A percentile compares a stretch with the other conserved stretches of the same genome.
Conservation (phyloP, 176 grass and related monocot species). For the Tuctoria greenei region DNA sequence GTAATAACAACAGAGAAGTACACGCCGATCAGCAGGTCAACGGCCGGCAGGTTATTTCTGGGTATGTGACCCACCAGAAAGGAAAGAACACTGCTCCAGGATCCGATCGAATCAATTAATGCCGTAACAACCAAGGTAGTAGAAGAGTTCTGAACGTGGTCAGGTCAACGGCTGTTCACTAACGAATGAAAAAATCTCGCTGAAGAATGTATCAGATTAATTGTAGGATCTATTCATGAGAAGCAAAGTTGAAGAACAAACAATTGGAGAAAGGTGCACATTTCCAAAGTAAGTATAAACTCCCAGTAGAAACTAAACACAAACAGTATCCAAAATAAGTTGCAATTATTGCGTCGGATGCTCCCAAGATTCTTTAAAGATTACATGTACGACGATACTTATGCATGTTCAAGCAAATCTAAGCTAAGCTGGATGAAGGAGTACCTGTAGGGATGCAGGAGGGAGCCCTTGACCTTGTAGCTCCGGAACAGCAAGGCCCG, state of each 20-base stretch:
- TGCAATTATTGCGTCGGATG: not conserved
- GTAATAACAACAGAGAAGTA: not conserved
- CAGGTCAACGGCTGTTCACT: not conserved
- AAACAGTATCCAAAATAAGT: not conserved
- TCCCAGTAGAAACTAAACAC: not conserved
- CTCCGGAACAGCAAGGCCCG: conserved; percentile 42
- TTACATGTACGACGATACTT: not conserved
- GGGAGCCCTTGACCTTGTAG: conserved; percentile 44
- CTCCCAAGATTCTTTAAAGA: not conserved
- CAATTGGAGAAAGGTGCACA: not conserved
- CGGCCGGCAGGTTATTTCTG: not conserved
- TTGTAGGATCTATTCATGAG: not conserved
- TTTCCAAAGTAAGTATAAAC: not conserved
- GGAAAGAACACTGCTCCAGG: not conserved
- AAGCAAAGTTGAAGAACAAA: not conserved
- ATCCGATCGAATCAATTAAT: not conserved
- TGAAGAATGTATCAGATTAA: not conserved
- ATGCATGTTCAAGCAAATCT: not conserved
- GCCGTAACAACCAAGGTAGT: too few relatives aligned
- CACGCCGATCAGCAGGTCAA: not conserved
- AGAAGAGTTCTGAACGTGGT: not conserved
- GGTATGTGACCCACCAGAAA: not conserved
- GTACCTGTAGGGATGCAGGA: conserved; percentile 50
- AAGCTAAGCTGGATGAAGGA: not conserved
- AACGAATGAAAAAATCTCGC: not conserved